phyloP scores from a whole-genome alignment of 768 basidiomycete genomes.

The Boletus reticulatus region DNA sequence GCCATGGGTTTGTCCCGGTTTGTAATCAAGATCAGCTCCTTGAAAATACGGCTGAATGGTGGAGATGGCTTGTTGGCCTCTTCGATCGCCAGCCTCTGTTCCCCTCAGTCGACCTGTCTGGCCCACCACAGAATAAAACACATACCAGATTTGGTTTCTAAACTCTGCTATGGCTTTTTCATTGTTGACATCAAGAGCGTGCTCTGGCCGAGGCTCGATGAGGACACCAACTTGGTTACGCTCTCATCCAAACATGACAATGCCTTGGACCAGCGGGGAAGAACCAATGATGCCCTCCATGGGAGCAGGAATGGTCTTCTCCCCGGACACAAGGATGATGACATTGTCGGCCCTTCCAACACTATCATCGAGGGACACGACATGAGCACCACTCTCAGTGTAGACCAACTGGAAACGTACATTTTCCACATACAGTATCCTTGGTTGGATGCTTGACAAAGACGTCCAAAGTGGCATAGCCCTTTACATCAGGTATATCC shows the following conservation, averaged over 20 bases:
- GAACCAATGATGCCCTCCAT: conserved; percentile 25
- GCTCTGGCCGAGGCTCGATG: conserved; percentile 25
- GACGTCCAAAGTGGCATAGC: conserved; percentile 41
- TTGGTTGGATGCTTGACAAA: conserved; percentile 44
- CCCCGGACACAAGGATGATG: conserved; percentile 29
- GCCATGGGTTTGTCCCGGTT: conserved; percentile 38
- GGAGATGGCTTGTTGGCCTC: conserved; percentile 40
- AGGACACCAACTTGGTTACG: conserved; percentile 29
- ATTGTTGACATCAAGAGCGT: conserved; percentile 6
- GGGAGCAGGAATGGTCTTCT: conserved; percentile 33
- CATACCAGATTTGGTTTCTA: conserved; percentile 23
- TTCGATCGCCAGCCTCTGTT: conserved; percentile 36
- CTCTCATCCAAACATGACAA: conserved; percentile 32
- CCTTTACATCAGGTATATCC: conserved; percentile 35
- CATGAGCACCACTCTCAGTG: too few relatives aligned
- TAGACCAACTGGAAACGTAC: not conserved
- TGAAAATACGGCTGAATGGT: conserved; percentile 42
- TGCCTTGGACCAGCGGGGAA: conserved; percentile 17
- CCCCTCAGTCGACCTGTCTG: too few relatives aligned
- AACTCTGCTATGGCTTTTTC: conserved; percentile 10
- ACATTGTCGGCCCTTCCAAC: conserved; percentile 38
- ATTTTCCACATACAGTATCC: conserved; percentile 18
- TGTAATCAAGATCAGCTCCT: conserved; percentile 50
- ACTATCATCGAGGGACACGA: conserved; percentile 15
- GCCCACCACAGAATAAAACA: not conserved